Percentiles rank a stretch among this genome's conserved stretches.
Conservation (phyloP, 768 basidiomycete genomes). For the Kwoniella sp. region DNA sequence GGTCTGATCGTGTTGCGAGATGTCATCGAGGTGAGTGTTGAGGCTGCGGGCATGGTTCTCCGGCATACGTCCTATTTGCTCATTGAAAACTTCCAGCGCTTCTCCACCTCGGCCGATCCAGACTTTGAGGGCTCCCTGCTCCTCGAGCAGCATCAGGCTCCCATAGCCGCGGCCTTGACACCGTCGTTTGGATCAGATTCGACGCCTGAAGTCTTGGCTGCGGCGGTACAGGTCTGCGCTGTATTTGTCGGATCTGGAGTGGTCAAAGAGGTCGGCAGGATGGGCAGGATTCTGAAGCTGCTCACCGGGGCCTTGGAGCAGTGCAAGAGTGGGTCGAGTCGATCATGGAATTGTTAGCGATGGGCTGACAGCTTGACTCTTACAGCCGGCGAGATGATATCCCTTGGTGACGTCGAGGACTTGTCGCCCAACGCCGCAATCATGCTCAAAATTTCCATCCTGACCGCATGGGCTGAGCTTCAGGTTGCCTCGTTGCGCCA, state of each 20-base stretch:
- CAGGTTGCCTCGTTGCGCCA: constrained; percentile 72
- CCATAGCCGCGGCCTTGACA: constrained; percentile 93
- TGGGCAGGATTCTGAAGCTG: constrained; percentile 90
- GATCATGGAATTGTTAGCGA: too few species aligned
- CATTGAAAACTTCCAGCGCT: constrained; percentile 60
- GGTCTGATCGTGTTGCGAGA: constrained; percentile 84
- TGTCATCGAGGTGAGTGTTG: constrained; percentile 70
- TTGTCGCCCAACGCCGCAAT: constrained; percentile 90
- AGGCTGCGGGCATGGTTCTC: neutral
- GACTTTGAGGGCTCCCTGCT: constrained; percentile 85
- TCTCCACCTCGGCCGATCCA: constrained; percentile 79
- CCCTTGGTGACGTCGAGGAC: constrained; percentile 78
- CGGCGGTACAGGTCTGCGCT: constrained; percentile 88
- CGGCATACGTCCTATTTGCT: neutral
- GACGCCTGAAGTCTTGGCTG: constrained; percentile 88
- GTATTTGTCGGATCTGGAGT: constrained; percentile 93
- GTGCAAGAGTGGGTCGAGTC: constrained; percentile 66
- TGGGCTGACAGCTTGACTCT: too few species aligned
- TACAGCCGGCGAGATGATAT: constrained; percentile 78
- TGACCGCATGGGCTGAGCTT: constrained; percentile 93
- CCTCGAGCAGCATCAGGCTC: constrained; percentile 95
- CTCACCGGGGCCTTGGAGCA: constrained; percentile 83
- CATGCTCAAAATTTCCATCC: constrained; percentile 85
- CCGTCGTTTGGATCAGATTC: constrained; percentile 94
- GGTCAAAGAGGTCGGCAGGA: constrained; percentile 78